phyloP scores from a whole-genome alignment of 495 filamentous ascomycete species.

The Beverwykella pulmonaria region DNA sequence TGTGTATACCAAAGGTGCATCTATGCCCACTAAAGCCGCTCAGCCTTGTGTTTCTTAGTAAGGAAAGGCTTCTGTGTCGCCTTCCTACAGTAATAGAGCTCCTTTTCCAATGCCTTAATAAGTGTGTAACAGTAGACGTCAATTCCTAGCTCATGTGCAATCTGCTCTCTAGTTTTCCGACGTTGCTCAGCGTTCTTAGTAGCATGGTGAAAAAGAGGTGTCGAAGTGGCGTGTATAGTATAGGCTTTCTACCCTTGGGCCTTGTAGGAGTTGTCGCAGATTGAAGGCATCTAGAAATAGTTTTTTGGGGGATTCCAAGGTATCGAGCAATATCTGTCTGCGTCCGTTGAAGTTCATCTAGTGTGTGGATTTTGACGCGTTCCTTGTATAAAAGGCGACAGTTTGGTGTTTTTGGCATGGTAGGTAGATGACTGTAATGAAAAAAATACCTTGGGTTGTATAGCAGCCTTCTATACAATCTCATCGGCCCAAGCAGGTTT shows the following conservation, averaged over 20 bases:
- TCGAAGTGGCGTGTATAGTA: not conserved
- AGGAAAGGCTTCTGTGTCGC: slow-evolving; percentile 9
- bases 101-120: too few relatives aligned
- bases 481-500: too few relatives aligned
- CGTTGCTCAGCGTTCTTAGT: slow-evolving; percentile 6
- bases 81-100: not conserved
- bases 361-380: not conserved
- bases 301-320: not conserved
- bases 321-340: not conserved
- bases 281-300: not conserved
- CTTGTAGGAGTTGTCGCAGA: not conserved
- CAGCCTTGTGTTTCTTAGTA: not conserved
- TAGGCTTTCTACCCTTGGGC: not conserved
- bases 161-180: not conserved
- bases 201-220: not conserved
- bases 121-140: not conserved
- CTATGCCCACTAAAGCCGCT: not conserved
- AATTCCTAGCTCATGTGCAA: slow-evolving; percentile 2
- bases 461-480: too few relatives aligned
- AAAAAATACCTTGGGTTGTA: not conserved
- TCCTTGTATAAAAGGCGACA: not conserved
- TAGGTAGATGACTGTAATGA: not conserved
- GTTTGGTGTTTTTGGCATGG: too few relatives aligned
- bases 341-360: not conserved
- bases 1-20: not conserved